Conservation (phyloP, 768 basidiomycete species). For the Suillus subluteus region DNA sequence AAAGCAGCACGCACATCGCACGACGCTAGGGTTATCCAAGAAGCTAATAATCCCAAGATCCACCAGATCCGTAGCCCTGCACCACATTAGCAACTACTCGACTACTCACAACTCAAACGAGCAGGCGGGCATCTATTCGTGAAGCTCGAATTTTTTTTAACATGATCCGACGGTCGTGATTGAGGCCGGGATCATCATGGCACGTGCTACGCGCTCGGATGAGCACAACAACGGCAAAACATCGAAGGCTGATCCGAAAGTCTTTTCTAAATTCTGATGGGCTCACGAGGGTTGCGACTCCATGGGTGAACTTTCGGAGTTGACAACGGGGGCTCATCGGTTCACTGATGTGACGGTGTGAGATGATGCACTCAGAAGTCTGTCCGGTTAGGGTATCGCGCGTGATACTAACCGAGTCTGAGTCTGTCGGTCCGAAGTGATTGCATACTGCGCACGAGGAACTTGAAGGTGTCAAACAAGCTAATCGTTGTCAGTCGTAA, state of each 20-base stretch:
- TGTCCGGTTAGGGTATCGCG: background rate
- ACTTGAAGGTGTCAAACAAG: background rate
- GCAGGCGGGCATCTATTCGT: background rate
- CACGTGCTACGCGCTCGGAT: background rate
- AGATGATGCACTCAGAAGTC: background rate
- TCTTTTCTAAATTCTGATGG: background rate
- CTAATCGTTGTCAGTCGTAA: background rate
- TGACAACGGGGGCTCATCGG: background rate
- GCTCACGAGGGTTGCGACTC: background rate
- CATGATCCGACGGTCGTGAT: background rate
- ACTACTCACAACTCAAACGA: background rate
- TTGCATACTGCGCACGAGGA: background rate
- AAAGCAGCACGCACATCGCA: background rate
- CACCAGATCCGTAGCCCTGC: background rate
- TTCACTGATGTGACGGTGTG: background rate
- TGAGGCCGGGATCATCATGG: background rate
- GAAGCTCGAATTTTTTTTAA: background rate
- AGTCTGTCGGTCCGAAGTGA: background rate
- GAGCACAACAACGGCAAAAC: background rate
- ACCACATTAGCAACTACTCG: background rate
- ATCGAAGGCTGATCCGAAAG: background rate
- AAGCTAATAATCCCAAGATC: background rate
- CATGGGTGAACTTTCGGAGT: background rate
- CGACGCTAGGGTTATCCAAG: background rate
- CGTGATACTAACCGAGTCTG: background rate